Conservation (phyloP, 768 basidiomycete species). For the Calocybe cyanea region DNA sequence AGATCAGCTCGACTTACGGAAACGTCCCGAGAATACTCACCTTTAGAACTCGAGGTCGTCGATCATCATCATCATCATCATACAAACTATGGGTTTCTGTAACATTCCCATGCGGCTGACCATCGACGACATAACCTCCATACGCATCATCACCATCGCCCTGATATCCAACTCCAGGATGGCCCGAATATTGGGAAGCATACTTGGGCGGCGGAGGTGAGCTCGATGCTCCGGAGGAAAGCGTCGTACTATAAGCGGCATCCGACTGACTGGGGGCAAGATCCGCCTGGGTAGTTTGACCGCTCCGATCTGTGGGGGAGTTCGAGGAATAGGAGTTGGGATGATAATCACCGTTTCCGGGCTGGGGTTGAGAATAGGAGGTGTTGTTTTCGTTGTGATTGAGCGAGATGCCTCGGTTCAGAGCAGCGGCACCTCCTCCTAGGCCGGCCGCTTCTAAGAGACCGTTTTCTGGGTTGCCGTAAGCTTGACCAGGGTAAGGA, state of each 20-base stretch:
- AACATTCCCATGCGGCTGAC: neutral
- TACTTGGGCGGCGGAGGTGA: constrained; percentile 3
- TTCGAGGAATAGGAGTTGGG: constrained; percentile 11
- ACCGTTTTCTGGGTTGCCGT: constrained; percentile 14
- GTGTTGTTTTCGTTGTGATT: constrained; percentile 3
- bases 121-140: constrained; percentile 29
- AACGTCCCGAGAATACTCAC: neutral
- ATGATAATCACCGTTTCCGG: neutral
- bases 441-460: constrained; percentile 23
- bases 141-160: constrained; percentile 27
- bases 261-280: neutral
- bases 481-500: constrained; percentile 8
- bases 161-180: constrained; percentile 8
- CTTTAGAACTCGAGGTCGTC: neutral
- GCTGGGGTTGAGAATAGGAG: constrained; percentile 5
- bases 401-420: constrained; percentile 19
- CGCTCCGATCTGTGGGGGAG: neutral
- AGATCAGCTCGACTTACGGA: neutral
- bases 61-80: neutral
- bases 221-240: neutral
- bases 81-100: neutral
- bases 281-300: neutral
- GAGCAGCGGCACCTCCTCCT: constrained; percentile 3
- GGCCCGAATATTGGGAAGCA: constrained; percentile 10
- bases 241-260: neutral